Conservation (phyloP, 2,329 filamentous ascomycete species). For the Fulvia fulva region DNA sequence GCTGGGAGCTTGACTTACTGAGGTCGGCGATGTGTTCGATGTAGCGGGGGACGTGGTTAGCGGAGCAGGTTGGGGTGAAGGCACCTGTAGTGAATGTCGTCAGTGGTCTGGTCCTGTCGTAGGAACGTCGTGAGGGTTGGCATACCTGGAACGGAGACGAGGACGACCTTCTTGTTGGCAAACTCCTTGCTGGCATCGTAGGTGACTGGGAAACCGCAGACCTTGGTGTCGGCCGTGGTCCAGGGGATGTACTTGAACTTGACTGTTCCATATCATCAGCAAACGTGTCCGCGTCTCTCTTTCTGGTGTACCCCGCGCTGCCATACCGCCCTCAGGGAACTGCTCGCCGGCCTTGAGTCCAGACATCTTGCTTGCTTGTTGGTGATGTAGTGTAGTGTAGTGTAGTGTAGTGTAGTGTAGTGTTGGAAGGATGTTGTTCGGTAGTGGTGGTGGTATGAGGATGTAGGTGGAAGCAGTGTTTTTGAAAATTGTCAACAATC, state of each 20-base stretch:
- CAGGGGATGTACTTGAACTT: constrained; percentile 25
- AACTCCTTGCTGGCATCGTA: constrained; percentile 21
- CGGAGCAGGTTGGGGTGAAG: constrained; percentile 24
- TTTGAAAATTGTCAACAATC: not conserved
- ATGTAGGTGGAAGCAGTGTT: not conserved
- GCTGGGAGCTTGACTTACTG: constrained; percentile 15
- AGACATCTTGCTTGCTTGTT: constrained; percentile 6
- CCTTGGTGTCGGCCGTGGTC: constrained; percentile 19
- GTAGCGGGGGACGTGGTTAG: constrained; percentile 20
- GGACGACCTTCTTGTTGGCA: constrained; percentile 20
- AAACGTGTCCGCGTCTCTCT: not conserved
- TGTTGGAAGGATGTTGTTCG: not conserved
- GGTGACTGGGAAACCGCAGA: constrained; percentile 18
- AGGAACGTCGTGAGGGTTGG: not conserved
- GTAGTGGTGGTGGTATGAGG: not conserved
- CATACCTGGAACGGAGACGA: constrained; percentile 18
- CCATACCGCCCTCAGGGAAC: constrained; percentile 21
- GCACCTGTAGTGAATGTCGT: constrained; percentile 5
- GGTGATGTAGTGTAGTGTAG: not conserved
- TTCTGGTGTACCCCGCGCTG: not conserved
- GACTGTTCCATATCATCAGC: constrained; percentile 11
- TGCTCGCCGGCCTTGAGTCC: constrained; percentile 20
- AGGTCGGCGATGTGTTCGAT: constrained; percentile 18
- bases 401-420: not conserved
- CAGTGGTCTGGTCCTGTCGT: not conserved